Evolutionary conservation across 805 yeast species (phyloP).

Genomic region (Candida pseudofarinosa): DNA sequence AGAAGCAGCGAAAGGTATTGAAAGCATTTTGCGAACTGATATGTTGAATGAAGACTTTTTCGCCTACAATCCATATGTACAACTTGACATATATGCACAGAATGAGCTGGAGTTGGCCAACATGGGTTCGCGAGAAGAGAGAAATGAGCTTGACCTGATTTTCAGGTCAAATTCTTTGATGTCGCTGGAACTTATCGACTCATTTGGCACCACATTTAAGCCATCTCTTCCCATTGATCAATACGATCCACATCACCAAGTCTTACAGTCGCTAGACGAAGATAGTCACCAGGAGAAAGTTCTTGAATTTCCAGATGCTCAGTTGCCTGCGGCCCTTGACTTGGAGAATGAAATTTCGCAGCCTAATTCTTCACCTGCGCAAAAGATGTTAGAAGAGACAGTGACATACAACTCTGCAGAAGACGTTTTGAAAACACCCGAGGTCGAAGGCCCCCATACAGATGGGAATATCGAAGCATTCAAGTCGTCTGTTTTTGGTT

Average conservation of each 20-base stretch:
- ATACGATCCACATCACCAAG: not conserved
- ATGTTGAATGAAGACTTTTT: not conserved
- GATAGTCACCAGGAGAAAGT: not conserved
- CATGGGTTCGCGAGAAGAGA: not conserved
- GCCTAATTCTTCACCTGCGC: constrained; percentile 1
- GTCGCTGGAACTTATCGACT: not conserved
- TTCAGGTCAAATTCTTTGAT: not conserved
- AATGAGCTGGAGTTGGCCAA: not conserved
- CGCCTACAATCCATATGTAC: not conserved
- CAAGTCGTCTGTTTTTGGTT: not conserved
- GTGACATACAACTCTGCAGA: not conserved
- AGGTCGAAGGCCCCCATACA: not conserved
- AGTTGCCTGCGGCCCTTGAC: not conserved
- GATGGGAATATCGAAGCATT: not conserved
- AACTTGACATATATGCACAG: not conserved
- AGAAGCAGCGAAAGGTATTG: too few species aligned
- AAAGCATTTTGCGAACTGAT: too few species aligned
- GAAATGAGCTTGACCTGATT: not conserved
- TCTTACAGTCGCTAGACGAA: not conserved
- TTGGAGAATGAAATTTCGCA: constrained; percentile 3
- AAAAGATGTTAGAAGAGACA: not conserved
- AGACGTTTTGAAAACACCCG: not conserved
- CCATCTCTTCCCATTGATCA: not conserved
- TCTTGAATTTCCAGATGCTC: not conserved
- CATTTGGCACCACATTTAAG: not conserved